Evolutionary conservation across 176 grass and related monocot species (phyloP).

Genomic region (Avena atlantica): DNA sequence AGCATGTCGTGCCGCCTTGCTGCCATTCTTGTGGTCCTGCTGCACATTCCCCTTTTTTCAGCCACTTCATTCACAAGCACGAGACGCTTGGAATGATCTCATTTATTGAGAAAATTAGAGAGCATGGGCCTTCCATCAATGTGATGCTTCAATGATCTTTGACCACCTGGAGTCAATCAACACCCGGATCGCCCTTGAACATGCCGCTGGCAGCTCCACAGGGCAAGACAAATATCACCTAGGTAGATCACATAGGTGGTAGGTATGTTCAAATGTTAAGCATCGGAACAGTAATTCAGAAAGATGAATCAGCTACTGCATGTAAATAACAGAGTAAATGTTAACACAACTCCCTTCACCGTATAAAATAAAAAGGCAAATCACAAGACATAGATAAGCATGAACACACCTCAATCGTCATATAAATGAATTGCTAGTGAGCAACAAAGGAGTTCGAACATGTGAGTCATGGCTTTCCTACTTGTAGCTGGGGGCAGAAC

Average conservation of each 20-base stretch:
- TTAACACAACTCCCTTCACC: neutral
- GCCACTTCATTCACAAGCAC: slow-evolving; percentile 44
- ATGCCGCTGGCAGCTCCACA: neutral
- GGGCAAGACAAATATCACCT: neutral
- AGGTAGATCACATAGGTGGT: neutral
- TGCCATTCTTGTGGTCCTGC: slow-evolving; percentile 42
- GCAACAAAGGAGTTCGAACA: neutral
- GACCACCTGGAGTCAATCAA: neutral
- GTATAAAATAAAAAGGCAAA: neutral
- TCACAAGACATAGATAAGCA: neutral
- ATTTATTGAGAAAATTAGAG: slow-evolving; percentile 32
- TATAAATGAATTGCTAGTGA: neutral
- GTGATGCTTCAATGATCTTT: slow-evolving; percentile 30
- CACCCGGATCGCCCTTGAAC: slow-evolving; percentile 14
- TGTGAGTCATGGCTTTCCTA: neutral
- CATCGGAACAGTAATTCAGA: neutral
- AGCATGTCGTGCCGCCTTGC: slow-evolving; percentile 35
- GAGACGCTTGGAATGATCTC: slow-evolving; percentile 38
- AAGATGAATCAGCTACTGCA: neutral
- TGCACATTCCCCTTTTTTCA: slow-evolving; percentile 36
- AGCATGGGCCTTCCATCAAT: slow-evolving; percentile 39
- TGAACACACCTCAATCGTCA: no score
- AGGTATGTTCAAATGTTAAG: neutral
- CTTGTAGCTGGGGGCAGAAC: neutral
- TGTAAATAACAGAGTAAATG: neutral